These are phyloP conservation scores for Alternaria angustiovoidea DNA, from an alignment of 2,329 filamentous ascomycete genomes.

Conservation along the genomic window DNA sequence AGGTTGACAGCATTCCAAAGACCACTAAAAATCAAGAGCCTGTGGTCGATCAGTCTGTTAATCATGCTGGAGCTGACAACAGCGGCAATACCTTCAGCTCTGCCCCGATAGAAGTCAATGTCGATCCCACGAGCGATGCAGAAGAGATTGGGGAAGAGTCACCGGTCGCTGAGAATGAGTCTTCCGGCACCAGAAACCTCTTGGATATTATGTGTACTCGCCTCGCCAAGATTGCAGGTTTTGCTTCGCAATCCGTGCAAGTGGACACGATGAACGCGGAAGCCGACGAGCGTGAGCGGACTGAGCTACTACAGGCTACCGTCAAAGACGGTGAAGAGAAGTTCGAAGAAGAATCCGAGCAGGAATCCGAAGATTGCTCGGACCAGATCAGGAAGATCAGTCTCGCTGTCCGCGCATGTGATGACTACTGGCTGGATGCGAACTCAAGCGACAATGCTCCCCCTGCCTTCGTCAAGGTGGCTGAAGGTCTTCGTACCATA, in stretches of 20 bases:
- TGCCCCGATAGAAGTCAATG: neutral
- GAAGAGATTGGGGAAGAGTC: neutral
- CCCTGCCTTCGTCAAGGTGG: neutral
- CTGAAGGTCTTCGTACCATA: neutral
- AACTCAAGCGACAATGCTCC: neutral
- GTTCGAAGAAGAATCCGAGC: neutral
- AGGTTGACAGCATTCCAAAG: neutral
- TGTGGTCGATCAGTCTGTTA: rapidly evolving
- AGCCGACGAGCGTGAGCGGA: neutral
- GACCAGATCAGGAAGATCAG: neutral
- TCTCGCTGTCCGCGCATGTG: neutral
- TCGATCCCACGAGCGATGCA: neutral
- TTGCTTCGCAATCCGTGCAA: neutral
- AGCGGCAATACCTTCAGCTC: neutral
- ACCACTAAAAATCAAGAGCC: neutral
- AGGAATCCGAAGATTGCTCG: neutral
- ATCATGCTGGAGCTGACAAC: neutral
- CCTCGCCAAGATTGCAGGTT: neutral
- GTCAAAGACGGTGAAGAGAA: neutral
- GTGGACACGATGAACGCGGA: neutral
- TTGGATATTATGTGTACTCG: neutral
- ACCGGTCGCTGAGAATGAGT: neutral
- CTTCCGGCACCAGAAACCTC: neutral
- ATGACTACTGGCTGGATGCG: neutral
- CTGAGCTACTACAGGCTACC: neutral